A percentile compares a stretch with the other conserved stretches of the same genome.
Conservation (phyloP, 129 eudicot genomes). For the carrot (Daucus carota) region DNA sequence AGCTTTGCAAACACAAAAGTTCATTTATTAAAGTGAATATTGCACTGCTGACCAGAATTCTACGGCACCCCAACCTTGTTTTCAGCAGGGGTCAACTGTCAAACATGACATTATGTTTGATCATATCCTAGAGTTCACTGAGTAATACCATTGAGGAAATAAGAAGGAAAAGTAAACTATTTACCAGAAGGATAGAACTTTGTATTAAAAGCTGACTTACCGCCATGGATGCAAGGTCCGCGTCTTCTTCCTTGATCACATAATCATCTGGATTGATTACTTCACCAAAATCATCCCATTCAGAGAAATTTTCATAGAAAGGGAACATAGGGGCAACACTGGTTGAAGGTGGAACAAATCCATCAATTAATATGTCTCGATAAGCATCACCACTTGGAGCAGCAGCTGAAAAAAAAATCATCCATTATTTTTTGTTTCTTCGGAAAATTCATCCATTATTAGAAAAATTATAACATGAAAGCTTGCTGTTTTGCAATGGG, state of each 20-base stretch:
- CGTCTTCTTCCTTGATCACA: slow-evolving; percentile 67
- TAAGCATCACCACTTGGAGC: slow-evolving; percentile 43
- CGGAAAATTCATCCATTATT: slow-evolving; percentile 5
- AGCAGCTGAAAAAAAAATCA: slow-evolving; percentile 34
- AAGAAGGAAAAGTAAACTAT: slow-evolving; percentile 1
- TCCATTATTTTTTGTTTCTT: no score
- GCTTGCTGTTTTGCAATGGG: not conserved
- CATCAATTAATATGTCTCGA: slow-evolving; percentile 74
- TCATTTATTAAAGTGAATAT: not conserved
- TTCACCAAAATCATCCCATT: slow-evolving; percentile 99
- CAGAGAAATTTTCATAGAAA: slow-evolving; percentile 51
- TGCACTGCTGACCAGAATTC: not conserved
- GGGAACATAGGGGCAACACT: slow-evolving; percentile 95
- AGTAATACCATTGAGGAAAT: not conserved
- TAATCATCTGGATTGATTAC: slow-evolving; percentile 93
- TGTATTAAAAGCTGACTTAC: slow-evolving; percentile 29
- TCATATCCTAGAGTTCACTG: not conserved
- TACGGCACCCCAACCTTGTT: not conserved
- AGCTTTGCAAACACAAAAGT: not conserved
- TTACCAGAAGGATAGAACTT: not conserved
- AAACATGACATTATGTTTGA: not conserved
- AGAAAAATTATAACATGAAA: not conserved
- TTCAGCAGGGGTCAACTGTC: not conserved
- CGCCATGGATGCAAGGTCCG: slow-evolving; percentile 53
- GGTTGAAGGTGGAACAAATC: slow-evolving; percentile 68